Evolutionary conservation across 768 basidiomycete genomes (phyloP), one percentile per base, ranked within the genome.

Genomic region (Mrakia gelida): DNA sequence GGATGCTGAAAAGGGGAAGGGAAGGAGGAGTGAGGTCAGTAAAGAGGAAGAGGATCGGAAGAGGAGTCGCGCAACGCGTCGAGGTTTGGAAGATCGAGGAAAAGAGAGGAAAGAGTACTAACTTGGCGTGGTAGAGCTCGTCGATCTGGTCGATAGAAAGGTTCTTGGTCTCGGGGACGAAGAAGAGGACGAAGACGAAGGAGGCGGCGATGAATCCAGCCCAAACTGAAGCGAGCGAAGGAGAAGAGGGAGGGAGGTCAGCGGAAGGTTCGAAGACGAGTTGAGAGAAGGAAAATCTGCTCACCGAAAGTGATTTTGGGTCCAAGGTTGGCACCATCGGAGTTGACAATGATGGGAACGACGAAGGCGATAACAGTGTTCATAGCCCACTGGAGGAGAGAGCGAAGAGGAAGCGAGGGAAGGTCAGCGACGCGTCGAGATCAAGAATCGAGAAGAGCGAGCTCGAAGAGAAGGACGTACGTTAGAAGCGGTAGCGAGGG

Each of bases 401-500:
- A 52, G 49, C 6, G 59, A 28, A 54, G 30, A 18, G 71, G 21
- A 52, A 71, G 18, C n/a, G 18, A 21, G 49, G 45, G 16, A 21
- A 21, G 71, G 52, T 71, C 71, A 71, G 52, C 52, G 28, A 71
- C 28, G 71, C 52, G 49, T 52, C 49, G 49, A 7, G 7, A 4
- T 23, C 26, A 45, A 71, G 18, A 49, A 2, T 8, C 7, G 71
- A 67, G 21, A 26, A 67, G 18, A 4, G 15, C 49, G 49, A 52
- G 49, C 16, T 16, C 18, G 49, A 7, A 13, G 21, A 21, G 30
- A 49, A 45, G 28, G 3, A 41, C 43, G 16, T 45, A 71, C 73
- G 80, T 85, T 85, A 43, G 83, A 81, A 59, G 83, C 84, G 18
- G 83, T 84, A n/a, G 83, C 81, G 45, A 85, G 79, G n/a, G 84